Base-by-base conservation (phyloP, 306 rosid species). In the Sindora glabra region DNA sequence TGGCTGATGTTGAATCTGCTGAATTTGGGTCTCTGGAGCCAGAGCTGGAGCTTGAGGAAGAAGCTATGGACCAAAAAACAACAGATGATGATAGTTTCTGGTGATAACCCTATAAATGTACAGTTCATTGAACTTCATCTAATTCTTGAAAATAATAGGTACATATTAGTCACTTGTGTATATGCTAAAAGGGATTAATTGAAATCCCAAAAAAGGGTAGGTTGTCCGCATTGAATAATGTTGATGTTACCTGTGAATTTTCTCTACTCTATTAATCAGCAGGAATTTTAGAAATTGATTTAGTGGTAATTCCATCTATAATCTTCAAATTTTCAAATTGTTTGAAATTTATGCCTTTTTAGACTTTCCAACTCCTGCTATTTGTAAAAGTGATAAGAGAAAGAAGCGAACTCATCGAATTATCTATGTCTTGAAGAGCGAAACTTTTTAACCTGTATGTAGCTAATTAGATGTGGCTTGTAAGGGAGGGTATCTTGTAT, bases 11-110 rank as follows among this genome's bases (percentile, higher is more conserved):
- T 19, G 95, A 92, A 44, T 76, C 81, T 13, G 19, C 86, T 52
- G 98, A 92, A 70, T 92, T 83, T 60, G 81, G 83, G 40, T 51
- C 80, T 21, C 66, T n/a, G 27, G 96, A 78, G 67, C 90, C 84
- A 24, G 96, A 83, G 79, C 16, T 85, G 71, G 96, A 86, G 84
- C 2, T 82, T 82, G 96, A 88, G 72, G 76, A 74, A 56, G 92
- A 85, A 75, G 17, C 50, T 1, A 83, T 73, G 26, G 46, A 48
- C 48, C 74, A 79, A 14, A 13, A 61, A 26, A 73, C 89, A 14
- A 53, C 90, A 22, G 73, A 62, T 25, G 94, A 89, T 59, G 97
- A 86, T 52, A 65, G 45, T 59, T 86, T 84, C 86, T 86, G 96
- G 95, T 92, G 79, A n/a, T n/a, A 82, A 62, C 60, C 27, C 16